phyloP scores from a whole-genome alignment of 257 asterid species.

The Penstemon davidsonii region DNA sequence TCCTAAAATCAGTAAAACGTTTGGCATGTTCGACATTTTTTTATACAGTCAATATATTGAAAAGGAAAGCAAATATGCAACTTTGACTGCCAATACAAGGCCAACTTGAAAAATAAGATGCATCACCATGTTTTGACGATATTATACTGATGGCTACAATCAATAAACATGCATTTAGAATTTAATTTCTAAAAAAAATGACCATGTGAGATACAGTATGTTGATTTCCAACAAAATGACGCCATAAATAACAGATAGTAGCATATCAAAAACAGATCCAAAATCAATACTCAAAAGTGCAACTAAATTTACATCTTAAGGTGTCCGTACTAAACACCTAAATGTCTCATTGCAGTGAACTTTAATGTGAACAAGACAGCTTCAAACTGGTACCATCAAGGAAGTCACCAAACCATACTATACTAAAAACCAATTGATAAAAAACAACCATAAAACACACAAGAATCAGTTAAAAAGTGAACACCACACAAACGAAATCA shows the following conservation, averaged over 20 bases:
- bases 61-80: neutral
- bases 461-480: neutral
- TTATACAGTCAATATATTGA: neutral
- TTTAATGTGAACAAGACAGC: conserved; percentile 10
- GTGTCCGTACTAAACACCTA: neutral
- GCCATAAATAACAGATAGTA: neutral
- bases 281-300: neutral
- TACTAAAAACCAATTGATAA: conserved; percentile 4
- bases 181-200: neutral
- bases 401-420: neutral
- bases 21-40: conserved; percentile 1
- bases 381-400: neutral
- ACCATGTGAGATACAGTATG: neutral
- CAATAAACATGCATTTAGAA: neutral
- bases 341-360: conserved; percentile 6
- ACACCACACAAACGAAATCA: neutral
- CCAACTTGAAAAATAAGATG: neutral
- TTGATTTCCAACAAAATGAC: neutral
- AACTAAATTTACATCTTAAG: conserved; percentile 1
- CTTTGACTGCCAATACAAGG: neutral
- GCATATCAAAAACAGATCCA: conserved; percentile 22
- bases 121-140: neutral
- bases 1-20: neutral
- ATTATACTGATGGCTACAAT: neutral
- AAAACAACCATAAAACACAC: neutral